A percentile compares a stretch with the other conserved stretches of the same genome.
Evolutionary conservation across 2,329 filamentous ascomycete species (phyloP).

Genomic region (Cladophialophora carrionii): DNA sequence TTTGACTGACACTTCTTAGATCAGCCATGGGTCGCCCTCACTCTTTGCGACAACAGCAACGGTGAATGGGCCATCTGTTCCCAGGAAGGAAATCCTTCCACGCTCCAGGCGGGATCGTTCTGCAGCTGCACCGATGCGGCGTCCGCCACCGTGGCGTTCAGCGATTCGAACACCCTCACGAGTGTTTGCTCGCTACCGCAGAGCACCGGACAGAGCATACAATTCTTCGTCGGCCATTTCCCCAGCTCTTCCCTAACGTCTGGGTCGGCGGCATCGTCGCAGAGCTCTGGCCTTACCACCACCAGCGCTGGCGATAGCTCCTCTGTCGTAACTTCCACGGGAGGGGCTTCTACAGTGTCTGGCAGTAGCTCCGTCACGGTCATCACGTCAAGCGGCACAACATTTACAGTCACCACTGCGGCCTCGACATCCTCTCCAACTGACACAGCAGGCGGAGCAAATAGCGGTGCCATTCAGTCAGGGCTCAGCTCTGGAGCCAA

Average conservation of each 20-base stretch:
- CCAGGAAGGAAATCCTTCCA: constrained; percentile 36
- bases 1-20: constrained; percentile 18
- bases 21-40: constrained; percentile 44
- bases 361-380: constrained; percentile 4
- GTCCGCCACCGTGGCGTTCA: constrained; percentile 39
- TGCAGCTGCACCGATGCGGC: constrained; percentile 42
- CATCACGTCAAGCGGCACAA: background rate
- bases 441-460: background rate
- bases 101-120: constrained; percentile 38
- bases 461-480: background rate
- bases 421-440: background rate
- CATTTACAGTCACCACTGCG: constrained; percentile 3
- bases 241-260: constrained; percentile 31
- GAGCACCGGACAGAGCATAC: constrained; percentile 38
- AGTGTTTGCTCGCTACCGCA: constrained; percentile 41
- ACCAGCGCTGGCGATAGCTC: constrained; percentile 3
- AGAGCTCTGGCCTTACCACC: constrained; percentile 7
- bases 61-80: constrained; percentile 44
- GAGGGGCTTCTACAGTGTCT: background rate
- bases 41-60: constrained; percentile 44
- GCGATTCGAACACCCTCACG: constrained; percentile 37
- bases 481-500: constrained; percentile 39
- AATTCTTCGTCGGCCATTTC: constrained; percentile 37
- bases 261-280: background rate
- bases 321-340: constrained; percentile 1